phyloP scores from a whole-genome alignment of 495 filamentous ascomycete species.

The Talaromyces nanjingensis region DNA sequence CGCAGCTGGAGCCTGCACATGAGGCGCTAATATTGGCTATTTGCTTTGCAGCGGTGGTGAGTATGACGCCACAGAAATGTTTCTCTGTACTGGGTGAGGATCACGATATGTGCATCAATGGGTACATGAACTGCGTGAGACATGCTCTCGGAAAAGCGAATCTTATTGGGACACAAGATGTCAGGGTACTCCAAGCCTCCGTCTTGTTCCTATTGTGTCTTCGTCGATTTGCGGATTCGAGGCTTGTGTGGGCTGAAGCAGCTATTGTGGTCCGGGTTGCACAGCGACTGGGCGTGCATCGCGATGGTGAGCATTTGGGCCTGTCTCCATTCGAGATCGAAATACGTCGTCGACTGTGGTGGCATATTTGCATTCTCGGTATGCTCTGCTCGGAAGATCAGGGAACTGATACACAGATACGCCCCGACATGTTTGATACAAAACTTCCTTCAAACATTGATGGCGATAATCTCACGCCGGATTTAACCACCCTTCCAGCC shows the following conservation, averaged over 20 bases:
- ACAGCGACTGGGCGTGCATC: conserved; percentile 64
- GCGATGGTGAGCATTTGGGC: conserved; percentile 55
- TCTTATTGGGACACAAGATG: conserved; percentile 18
- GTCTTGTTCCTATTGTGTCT: conserved; percentile 57
- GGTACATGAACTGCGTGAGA: conserved; percentile 36
- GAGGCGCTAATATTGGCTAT: conserved; percentile 58
- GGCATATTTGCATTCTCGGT: conserved; percentile 63
- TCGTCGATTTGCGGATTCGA: conserved; percentile 46
- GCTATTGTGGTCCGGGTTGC: conserved; percentile 63
- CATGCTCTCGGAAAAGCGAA: conserved; percentile 60
- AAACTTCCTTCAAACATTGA: conserved; percentile 59
- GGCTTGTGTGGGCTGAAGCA: conserved; percentile 51
- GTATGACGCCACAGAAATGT: conserved; percentile 39
- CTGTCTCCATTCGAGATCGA: conserved; percentile 64
- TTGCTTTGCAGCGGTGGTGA: conserved; percentile 62
- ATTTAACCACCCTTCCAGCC: conserved; percentile 44
- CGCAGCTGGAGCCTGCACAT: conserved; percentile 29
- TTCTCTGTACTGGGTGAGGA: conserved; percentile 5
- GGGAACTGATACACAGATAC: conserved; percentile 62
- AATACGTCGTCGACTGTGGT: conserved; percentile 65
- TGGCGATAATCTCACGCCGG: conserved; percentile 48
- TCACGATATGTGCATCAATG: background rate
- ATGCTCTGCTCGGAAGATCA: conserved; percentile 62
- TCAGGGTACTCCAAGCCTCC: conserved; percentile 51
- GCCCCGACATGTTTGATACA: conserved; percentile 58